Conservation (phyloP, 345 rosid species). For the Dipteronia sinensis region DNA sequence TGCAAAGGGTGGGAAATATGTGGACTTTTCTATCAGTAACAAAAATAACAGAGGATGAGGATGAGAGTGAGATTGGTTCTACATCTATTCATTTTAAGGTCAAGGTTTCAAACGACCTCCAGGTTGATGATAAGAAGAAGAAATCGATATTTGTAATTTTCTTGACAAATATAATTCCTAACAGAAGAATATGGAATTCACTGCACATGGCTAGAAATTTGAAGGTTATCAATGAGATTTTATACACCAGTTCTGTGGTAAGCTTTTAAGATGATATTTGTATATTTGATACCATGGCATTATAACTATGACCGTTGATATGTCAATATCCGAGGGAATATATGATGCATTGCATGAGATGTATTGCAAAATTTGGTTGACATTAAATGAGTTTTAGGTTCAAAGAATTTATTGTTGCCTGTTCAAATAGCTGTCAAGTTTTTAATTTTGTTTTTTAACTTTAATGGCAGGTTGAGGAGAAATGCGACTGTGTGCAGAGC, state of each 20-base stretch:
- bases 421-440: not conserved
- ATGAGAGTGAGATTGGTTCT: not conserved
- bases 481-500: slow-evolving; percentile 19
- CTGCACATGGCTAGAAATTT: not conserved
- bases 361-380: not conserved
- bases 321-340: not conserved
- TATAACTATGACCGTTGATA: not conserved
- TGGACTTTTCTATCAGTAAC: slow-evolving; percentile 34
- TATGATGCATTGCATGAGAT: not conserved
- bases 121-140: not conserved
- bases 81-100: not conserved
- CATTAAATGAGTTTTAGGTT: not conserved
- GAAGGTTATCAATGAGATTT: not conserved
- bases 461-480: slow-evolving; percentile 34
- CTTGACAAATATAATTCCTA: not conserved
- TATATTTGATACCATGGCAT: not conserved
- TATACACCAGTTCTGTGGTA: not conserved
- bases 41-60: not conserved
- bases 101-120: not conserved
- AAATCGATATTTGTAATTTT: not conserved
- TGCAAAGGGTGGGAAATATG: slow-evolving; percentile 30
- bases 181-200: not conserved
- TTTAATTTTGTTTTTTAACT: not conserved
- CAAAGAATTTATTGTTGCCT: not conserved
- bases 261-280: not conserved